Percentiles rank a stretch among this genome's conserved stretches.
These are phyloP conservation scores for Neostapfia colusana DNA, from an alignment of 176 grass and related monocot species.

Conservation along the genomic window DNA sequence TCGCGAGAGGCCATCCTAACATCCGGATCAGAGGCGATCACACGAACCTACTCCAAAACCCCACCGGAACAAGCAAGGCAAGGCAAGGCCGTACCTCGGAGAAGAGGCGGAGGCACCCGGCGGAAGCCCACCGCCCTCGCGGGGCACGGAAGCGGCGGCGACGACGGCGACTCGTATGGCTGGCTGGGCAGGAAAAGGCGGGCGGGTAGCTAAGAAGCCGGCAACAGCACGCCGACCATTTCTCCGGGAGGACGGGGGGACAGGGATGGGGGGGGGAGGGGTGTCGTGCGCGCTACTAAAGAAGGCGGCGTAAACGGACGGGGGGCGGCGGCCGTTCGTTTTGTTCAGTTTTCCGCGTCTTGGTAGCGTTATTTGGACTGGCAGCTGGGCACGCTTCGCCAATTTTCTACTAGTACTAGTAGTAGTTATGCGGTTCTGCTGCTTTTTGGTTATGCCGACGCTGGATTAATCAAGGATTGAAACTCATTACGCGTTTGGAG, in stretches of 20 bases:
- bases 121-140: slow-evolving; percentile 5
- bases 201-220: neutral
- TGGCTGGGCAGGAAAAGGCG: neutral
- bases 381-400: no score
- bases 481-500: no score
- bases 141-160: neutral
- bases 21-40: slow-evolving; percentile 7
- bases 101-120: slow-evolving; percentile 10
- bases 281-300: slow-evolving; percentile 47
- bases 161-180: slow-evolving; percentile 7
- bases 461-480: neutral
- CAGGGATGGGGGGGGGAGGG: neutral
- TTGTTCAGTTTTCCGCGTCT: slow-evolving; percentile 26
- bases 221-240: neutral
- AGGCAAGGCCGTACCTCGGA: slow-evolving; percentile 41
- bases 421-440: no score
- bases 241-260: neutral
- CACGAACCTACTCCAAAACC: neutral
- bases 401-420: no score
- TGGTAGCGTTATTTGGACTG: neutral
- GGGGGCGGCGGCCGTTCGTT: slow-evolving; percentile 21
- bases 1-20: neutral
- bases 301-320: neutral
- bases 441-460: neutral
- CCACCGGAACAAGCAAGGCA: neutral